These are phyloP conservation scores for Pyrenopolyporus hunteri DNA, from an alignment of 495 filamentous ascomycete species.

Conservation along the genomic window DNA sequence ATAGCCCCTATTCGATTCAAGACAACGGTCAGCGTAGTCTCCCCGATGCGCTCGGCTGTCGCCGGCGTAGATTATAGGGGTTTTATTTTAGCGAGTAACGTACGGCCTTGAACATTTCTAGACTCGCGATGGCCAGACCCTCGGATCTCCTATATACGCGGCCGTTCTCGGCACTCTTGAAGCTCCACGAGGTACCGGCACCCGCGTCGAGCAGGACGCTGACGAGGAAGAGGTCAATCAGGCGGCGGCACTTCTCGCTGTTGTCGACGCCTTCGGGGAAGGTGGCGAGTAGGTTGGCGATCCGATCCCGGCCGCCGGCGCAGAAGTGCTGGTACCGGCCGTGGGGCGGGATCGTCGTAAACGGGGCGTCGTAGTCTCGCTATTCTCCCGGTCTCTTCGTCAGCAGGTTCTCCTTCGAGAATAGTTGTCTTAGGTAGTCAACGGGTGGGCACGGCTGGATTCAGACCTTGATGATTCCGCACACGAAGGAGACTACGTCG, in stretches of 20 bases:
- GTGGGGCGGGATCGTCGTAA: slow-evolving; percentile 81
- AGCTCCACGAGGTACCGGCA: slow-evolving; percentile 83
- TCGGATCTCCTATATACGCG: slow-evolving; percentile 85
- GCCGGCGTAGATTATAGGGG: background rate
- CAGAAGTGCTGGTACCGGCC: slow-evolving; percentile 92
- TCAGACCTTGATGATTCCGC: slow-evolving; percentile 92
- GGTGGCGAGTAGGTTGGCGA: slow-evolving; percentile 71
- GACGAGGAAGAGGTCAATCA: slow-evolving; percentile 85
- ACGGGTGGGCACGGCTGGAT: background rate
- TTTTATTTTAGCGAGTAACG: too few relatives aligned
- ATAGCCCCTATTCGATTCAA: slow-evolving; percentile 64
- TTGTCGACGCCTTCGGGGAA: slow-evolving; percentile 70
- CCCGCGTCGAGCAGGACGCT: slow-evolving; percentile 92
- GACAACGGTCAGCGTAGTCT: slow-evolving; percentile 8
- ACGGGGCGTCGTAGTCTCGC: slow-evolving; percentile 89
- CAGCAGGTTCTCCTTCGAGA: background rate
- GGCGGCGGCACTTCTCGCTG: slow-evolving; percentile 73
- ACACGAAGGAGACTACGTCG: slow-evolving; percentile 89
- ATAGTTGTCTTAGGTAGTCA: background rate
- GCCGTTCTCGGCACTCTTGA: slow-evolving; percentile 89
- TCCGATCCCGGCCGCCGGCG: slow-evolving; percentile 76
- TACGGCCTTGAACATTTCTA: slow-evolving; percentile 94
- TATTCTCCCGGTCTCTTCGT: slow-evolving; percentile 52
- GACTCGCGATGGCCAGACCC: slow-evolving; percentile 87
- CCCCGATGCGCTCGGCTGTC: too few relatives aligned